phyloP scores from a whole-genome alignment of 1,284 basidiomycete genomes.

The Pseudomicrostroma phylloplanum region DNA sequence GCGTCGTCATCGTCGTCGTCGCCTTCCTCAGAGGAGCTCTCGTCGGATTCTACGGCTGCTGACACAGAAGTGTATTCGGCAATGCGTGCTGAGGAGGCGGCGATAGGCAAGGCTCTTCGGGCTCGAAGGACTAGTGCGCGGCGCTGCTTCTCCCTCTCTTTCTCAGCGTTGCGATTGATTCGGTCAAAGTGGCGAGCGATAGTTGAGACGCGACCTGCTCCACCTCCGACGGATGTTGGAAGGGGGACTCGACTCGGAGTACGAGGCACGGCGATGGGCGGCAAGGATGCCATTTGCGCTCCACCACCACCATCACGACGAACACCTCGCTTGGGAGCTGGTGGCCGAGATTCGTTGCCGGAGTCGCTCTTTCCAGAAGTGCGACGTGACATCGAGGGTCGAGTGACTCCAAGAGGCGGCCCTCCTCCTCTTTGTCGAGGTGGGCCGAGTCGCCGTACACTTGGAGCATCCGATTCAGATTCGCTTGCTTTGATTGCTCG shows the following conservation, averaged over 20 bases:
- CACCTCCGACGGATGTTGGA: not conserved
- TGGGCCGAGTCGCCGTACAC: not conserved
- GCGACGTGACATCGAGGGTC: not conserved
- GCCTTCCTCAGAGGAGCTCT: conserved; percentile 30
- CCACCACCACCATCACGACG: not conserved
- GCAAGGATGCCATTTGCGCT: not conserved
- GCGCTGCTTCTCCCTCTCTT: conserved; percentile 53
- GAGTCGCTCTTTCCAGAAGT: not conserved
- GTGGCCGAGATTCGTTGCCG: not conserved
- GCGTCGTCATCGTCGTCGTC: conserved; percentile 1
- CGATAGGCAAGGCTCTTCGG: conserved; percentile 84
- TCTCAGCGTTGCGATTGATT: conserved; percentile 56
- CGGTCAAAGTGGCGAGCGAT: conserved; percentile 57
- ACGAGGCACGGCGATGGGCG: not conserved
- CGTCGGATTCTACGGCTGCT: conserved; percentile 81
- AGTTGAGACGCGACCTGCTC: conserved; percentile 52
- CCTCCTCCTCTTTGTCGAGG: not conserved
- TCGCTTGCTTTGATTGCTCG: not conserved
- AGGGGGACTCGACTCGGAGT: conserved; percentile 14
- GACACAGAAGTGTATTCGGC: conserved; percentile 84
- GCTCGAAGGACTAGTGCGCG: conserved; percentile 61
- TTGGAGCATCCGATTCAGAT: conserved; percentile 5
- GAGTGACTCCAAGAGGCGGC: not conserved
- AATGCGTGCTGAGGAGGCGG: conserved; percentile 78
- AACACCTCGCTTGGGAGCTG: not conserved